These are phyloP conservation scores for Candida methanosorbosa DNA, from an alignment of 805 yeast species.

Conservation along the genomic window DNA sequence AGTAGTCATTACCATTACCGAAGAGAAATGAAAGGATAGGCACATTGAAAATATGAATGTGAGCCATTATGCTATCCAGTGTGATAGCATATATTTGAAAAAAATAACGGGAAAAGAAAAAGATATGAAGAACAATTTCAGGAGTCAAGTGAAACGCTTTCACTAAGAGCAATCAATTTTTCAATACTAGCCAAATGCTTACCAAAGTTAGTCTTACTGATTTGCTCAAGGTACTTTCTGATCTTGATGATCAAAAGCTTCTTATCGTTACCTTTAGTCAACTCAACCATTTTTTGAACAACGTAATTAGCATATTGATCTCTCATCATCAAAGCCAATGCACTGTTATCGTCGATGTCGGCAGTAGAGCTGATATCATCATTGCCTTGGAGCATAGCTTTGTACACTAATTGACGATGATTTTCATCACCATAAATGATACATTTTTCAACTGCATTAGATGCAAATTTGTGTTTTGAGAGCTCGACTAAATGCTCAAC, in stretches of 20 bases:
- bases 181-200: constrained; percentile 82
- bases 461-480: constrained; percentile 95
- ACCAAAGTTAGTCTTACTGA: constrained; percentile 62
- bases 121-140: not conserved
- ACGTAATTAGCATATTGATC: constrained; percentile 98
- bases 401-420: constrained; percentile 57
- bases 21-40: too few relatives aligned
- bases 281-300: constrained; percentile 87
- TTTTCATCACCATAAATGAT: constrained; percentile 59
- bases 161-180: constrained; percentile 52
- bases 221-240: constrained; percentile 68
- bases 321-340: constrained; percentile 88
- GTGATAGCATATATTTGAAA: too few relatives aligned
- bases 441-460: constrained; percentile 94
- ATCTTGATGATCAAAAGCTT: constrained; percentile 64
- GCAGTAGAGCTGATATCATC: constrained; percentile 29
- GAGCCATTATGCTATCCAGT: too few relatives aligned
- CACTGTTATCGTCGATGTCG: constrained; percentile 50
- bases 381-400: constrained; percentile 55
- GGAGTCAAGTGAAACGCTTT: constrained; percentile 20
- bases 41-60: too few relatives aligned
- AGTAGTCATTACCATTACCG: too few relatives aligned
- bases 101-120: too few relatives aligned
- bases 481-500: constrained; percentile 54
- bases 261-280: constrained; percentile 63